Percentiles rank a stretch among this genome's conserved stretches.
Conservation (phyloP, 345 rosid genomes). For the Citrus inodora region DNA sequence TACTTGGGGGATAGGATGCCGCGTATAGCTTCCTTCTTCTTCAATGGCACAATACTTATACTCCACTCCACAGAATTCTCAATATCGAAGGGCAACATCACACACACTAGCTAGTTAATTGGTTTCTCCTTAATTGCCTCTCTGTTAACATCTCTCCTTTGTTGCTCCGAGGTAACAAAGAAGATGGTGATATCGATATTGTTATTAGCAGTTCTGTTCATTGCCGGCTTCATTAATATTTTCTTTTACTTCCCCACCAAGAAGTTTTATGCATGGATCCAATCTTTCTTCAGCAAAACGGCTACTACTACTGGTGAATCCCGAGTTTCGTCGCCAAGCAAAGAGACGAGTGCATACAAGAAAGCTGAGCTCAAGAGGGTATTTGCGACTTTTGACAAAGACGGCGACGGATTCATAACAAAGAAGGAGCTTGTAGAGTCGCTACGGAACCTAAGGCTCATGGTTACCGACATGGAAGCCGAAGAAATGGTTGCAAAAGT, state of each 20-base stretch:
- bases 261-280: conserved; percentile 29
- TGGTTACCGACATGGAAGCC: conserved; percentile 26
- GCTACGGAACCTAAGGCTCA: conserved; percentile 21
- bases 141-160: neutral
- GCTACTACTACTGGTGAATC: neutral
- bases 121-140: neutral
- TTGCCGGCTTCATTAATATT: conserved; percentile 32
- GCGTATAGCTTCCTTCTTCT: conserved; percentile 24
- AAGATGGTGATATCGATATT: conserved; percentile 26
- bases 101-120: neutral
- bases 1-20: conserved; percentile 24
- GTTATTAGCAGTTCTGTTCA: conserved; percentile 28
- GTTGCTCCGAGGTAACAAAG: neutral
- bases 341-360: neutral
- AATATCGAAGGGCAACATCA: too few relatives aligned
- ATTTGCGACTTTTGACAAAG: conserved; percentile 47
- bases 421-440: conserved; percentile 37
- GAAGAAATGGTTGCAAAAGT: conserved; percentile 41
- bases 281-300: conserved; percentile 10
- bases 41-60: neutral
- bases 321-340: neutral
- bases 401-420: conserved; percentile 58
- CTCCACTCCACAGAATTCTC: neutral
- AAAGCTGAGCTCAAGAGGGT: conserved; percentile 29
- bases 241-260: conserved; percentile 32